Conservation (phyloP, 1,284 basidiomycete species). For the Fistulina hepatica region DNA sequence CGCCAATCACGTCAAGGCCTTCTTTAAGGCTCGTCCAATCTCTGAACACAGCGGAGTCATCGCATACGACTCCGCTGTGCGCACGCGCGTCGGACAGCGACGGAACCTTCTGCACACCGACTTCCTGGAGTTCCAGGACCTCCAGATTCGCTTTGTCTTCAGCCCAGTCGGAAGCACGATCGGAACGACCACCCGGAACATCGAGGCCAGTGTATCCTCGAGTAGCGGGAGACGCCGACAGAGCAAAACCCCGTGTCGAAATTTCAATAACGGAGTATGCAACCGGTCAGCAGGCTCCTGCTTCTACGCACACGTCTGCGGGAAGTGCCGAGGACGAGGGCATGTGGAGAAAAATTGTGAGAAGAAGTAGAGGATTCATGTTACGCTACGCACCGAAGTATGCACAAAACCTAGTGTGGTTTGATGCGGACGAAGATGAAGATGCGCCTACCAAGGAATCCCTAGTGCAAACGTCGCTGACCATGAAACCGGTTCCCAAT, state of each 20-base stretch:
- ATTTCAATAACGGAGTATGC: background rate
- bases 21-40: conserved; percentile 15
- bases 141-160: too few relatives aligned
- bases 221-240: conserved; percentile 12
- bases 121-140: conserved; percentile 7
- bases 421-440: background rate
- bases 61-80: conserved; percentile 20
- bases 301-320: conserved; percentile 14
- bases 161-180: too few relatives aligned
- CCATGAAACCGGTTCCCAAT: conserved; percentile 13
- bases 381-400: conserved; percentile 9
- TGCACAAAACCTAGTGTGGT: conserved; percentile 13
- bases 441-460: background rate
- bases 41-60: conserved; percentile 19
- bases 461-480: conserved; percentile 18
- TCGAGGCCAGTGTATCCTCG: too few relatives aligned
- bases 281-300: conserved; percentile 4
- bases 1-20: conserved; percentile 14
- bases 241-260: too few relatives aligned
- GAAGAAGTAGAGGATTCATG: too few relatives aligned
- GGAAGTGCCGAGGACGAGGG: conserved; percentile 6
- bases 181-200: too few relatives aligned
- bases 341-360: too few relatives aligned
- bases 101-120: conserved; percentile 18
- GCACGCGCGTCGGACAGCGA: conserved; percentile 17